Evolutionary conservation across 2,329 filamentous ascomycete species (phyloP), one percentile per base, ranked within the genome.

Genomic region (Blastomyces percursus): DNA sequence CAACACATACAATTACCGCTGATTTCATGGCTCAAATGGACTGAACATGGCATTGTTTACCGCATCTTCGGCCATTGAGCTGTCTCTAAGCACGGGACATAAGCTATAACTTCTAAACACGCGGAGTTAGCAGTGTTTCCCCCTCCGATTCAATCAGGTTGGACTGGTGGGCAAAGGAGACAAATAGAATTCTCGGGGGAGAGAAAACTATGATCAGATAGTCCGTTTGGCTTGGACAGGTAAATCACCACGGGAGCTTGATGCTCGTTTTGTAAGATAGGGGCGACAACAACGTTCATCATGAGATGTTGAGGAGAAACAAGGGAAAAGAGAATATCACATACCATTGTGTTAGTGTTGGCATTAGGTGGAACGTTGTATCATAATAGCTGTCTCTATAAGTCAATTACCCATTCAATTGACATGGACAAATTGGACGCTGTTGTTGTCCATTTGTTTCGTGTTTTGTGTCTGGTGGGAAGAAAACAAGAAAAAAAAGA

Each of bases 231-330:
- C 79, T 79, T 73, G 77, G 80, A 84, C 81, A 81, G 79, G 81
- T 82, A 79, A 79, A 77, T 84, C 82, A 83, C 81, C 82, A 84
- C 72, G 69, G 71, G 70, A 58, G 56, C 38, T 24, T 35, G 16
- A 50, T 21, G 56, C 56, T 58, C 56, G 32, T 11, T 59, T 55
- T 69, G 70, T 84, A 77, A 78, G 82, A 84, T 84, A 84, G 82
- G 82, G 82, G 82, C 82, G 82, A 84, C 82, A 84, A 80, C 76
- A 74, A 76, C 68, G 77, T 79, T 84, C 82, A 84, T 84, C 82
- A 82, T 78, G 67, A 66, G 71, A 73, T 66, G 64, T 64, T 24
- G 63, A 56, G 55, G 48, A 64, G 38, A 24, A 19, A 60, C 27
- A 51, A 62, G 63, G 64, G 44, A 62, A 61, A n/a, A 66, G 42